Evolutionary conservation across 805 yeast species (phyloP), one percentile per base, ranked within the genome.

Genomic region (Ogataea dorogensis): DNA sequence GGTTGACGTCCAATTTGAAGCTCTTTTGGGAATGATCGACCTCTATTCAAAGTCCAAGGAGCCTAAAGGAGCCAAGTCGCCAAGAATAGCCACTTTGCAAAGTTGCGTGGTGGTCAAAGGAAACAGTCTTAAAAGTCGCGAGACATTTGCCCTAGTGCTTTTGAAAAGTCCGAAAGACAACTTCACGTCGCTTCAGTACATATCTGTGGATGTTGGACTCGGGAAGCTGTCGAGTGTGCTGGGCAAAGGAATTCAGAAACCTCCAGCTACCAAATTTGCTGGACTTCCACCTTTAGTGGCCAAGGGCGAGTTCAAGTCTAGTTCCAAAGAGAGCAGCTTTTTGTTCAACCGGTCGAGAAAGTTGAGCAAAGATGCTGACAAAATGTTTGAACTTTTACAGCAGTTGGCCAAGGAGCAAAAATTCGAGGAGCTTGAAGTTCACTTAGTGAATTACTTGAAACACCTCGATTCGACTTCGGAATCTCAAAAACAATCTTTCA

Each of bases 171-270:
- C 56, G 8, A 68, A 65, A 41, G 70, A 71, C 40, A 70, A 71
- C 33, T 61, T 62, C 29, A 63, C 69, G 23, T 59, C 65, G 26
- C 55, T 75, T 36, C 67, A 70, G 43, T 58, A 71, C 36, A 56
- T 72, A 36, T 66, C 69, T 32, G 58, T 81, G 24, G 75, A 80
- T 42, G 75, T 79, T 22, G 94, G 93, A 5, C 61, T 74, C 23
- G 85, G 86, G 49, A 75, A 73, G 33, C 65, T 86, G 40, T 73
- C 76, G 41, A 88, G 84, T 48, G 76, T 85, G 9, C 55, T 86
- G 18, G 89, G 89, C 17, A 82, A 78, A 51, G 74, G 81, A 24
- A 64, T 78, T 8, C 26, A 28, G 5, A 13, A 14, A 4, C 18
- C 28, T 5, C n/a, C 43, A 33, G 27, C 35, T 7, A 47, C 43